A percentile compares a stretch with the other conserved stretches of the same genome.
phyloP scores from a whole-genome alignment of 345 rosid genomes.

The Kandelia obovata region DNA sequence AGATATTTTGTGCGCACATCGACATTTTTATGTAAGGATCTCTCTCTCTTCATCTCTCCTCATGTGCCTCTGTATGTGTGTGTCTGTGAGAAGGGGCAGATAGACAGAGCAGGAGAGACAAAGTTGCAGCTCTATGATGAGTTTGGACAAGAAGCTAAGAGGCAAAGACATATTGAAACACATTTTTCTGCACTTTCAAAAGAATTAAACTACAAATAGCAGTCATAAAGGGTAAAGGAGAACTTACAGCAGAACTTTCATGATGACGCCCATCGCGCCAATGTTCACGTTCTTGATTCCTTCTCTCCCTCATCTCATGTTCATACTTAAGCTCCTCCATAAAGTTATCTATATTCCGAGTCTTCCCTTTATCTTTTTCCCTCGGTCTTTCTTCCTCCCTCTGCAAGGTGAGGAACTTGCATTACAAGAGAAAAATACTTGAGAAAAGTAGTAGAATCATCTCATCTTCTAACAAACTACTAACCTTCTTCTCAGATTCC shows the following conservation, averaged over 20 bases:
- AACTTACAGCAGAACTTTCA: slow-evolving; percentile 68
- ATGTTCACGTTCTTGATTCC: slow-evolving; percentile 83
- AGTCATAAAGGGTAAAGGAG: neutral
- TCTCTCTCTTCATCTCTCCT: no score
- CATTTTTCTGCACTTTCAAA: neutral
- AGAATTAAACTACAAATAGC: neutral
- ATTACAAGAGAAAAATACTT: slow-evolving; percentile 13
- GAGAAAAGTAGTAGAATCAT: slow-evolving; percentile 1
- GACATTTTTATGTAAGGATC: no score
- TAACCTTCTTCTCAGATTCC: slow-evolving; percentile 84
- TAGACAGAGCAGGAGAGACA: neutral
- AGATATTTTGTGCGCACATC: no score
- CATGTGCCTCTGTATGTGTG: no score
- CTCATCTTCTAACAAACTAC: slow-evolving; percentile 9
- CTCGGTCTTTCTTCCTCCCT: slow-evolving; percentile 75
- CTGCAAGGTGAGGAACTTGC: slow-evolving; percentile 33
- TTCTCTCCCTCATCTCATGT: slow-evolving; percentile 92
- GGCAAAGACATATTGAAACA: neutral
- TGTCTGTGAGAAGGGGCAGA: no score
- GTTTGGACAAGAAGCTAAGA: neutral
- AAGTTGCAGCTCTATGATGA: neutral
- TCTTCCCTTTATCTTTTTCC: slow-evolving; percentile 84
- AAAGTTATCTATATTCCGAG: slow-evolving; percentile 88
- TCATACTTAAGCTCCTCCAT: slow-evolving; percentile 99
- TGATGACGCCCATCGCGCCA: slow-evolving; percentile 67